Base-by-base conservation (phyloP, 2,329 filamentous ascomycete species). In the Phyllosticta capitalensis region DNA sequence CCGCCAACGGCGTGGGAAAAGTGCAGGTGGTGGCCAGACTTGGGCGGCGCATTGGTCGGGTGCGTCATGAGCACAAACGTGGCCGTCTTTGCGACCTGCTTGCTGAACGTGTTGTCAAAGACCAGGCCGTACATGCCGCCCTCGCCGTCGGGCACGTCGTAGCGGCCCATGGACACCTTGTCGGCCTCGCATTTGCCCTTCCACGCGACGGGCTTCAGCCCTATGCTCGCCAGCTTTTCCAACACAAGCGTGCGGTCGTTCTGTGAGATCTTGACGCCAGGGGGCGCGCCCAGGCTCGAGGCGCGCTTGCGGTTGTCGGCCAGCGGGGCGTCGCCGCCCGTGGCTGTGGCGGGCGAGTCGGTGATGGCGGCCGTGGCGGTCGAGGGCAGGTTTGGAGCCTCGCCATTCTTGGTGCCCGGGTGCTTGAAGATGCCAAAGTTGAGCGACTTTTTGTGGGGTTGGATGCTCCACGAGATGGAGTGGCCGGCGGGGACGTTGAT, bases 401-500 rank as follows among this genome's bases (percentile, higher is more conserved):
- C 63, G 63, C 83, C 79, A 64, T 79, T 79, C 62, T 83, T 84
- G 61, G 83, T 86, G 65, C 92, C 91, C 1, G 94, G 92, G 72
- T 97, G 94, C 73, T 96, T 97, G 75, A 99, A 95, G 69, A 99
- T 88, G 70, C 92, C 94, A 72, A 99, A 96, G 76, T 97, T 96
- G 74, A 99, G 88, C 61, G 92, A 96, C 77, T 96, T 97, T 78
- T 95, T 97, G 74, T 97, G 91, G 51, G 94, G 94, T 71, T 97
- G 92, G 48, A 99, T 84, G 69, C 90, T 96, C 94, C 94, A 99
- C 17, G 92, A 96, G 67, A 99, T 91, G 55, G 92, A 96, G 73
- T 96, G 87, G 58, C 88, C 88, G 64, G 90, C 86, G 59, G 91
- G 86, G 66, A 96, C 92, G 71, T 90, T 88, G 66, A 96, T 89